These are phyloP conservation scores for Glycine tomentella DNA, from an alignment of 306 rosid genomes.

Conservation along the genomic window DNA sequence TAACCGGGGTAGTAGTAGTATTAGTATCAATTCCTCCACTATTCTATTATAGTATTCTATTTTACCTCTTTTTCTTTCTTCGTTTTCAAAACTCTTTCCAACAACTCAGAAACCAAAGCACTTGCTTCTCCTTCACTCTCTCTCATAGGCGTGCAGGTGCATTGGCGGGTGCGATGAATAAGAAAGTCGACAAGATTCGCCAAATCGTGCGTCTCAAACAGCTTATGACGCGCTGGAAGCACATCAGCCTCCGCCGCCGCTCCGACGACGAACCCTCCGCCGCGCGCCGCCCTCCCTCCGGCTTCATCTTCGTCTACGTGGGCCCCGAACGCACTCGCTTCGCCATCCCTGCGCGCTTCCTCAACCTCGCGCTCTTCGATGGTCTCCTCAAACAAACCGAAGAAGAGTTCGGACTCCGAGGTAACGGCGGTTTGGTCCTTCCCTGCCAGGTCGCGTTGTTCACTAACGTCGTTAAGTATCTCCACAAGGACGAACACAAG, in stretches of 20 bases:
- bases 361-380: slow-evolving; percentile 56
- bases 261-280: background rate
- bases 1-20: background rate
- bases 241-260: slow-evolving; percentile 33
- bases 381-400: slow-evolving; percentile 51
- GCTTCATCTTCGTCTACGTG: slow-evolving; percentile 56
- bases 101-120: too few relatives aligned
- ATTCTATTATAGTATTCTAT: background rate
- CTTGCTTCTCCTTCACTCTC: background rate
- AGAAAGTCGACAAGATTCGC: slow-evolving; percentile 57
- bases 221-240: slow-evolving; percentile 42
- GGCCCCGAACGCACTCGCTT: slow-evolving; percentile 55
- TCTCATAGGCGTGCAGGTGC: background rate
- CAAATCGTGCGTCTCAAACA: slow-evolving; percentile 57
- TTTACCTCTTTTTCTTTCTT: background rate
- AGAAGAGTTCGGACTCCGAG: slow-evolving; percentile 58
- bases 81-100: background rate
- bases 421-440: slow-evolving; percentile 50
- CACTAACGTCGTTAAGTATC: slow-evolving; percentile 16
- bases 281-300: slow-evolving; percentile 42
- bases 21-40: background rate
- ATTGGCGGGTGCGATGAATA: slow-evolving; percentile 50
- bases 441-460: slow-evolving; percentile 48
- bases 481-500: slow-evolving; percentile 42
- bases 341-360: slow-evolving; percentile 59